Conservation (phyloP, 1,284 basidiomycete genomes). For the Moesziomyces sp. region DNA sequence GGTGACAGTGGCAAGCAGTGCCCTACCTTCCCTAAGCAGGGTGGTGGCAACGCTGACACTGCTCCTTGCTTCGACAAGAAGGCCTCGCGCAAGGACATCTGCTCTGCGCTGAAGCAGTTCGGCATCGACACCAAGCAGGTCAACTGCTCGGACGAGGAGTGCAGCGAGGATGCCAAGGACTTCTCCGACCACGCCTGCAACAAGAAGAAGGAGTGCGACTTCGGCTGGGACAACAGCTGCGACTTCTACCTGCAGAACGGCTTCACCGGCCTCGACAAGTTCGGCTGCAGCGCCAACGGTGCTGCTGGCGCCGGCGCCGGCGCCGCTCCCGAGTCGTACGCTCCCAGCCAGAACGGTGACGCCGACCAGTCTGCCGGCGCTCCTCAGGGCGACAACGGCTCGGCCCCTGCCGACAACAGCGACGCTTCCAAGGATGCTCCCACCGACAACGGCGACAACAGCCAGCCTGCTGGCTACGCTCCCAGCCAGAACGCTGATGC, state of each 20-base stretch:
- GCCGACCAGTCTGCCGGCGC: not conserved
- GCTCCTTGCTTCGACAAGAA: slow-evolving; percentile 40
- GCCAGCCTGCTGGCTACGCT: not conserved
- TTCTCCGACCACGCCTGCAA: slow-evolving; percentile 43
- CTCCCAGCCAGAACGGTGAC: slow-evolving; percentile 2
- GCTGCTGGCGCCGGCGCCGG: not conserved
- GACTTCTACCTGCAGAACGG: slow-evolving; percentile 37
- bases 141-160: slow-evolving; percentile 34
- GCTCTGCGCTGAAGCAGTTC: slow-evolving; percentile 47
- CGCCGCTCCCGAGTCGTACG: not conserved
- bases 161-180: slow-evolving; percentile 38
- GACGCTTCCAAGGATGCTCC: not conserved
- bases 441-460: not conserved
- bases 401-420: not conserved
- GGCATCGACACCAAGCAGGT: slow-evolving; percentile 32
- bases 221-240: slow-evolving; percentile 39
- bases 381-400: not conserved
- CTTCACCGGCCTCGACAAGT: slow-evolving; percentile 39
- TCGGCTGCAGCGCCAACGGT: slow-evolving; percentile 25
- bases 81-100: slow-evolving; percentile 37
- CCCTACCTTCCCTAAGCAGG: slow-evolving; percentile 41
- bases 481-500: no score
- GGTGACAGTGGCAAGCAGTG: slow-evolving; percentile 14
- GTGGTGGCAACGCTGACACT: slow-evolving; percentile 29
- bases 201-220: slow-evolving; percentile 42